Evolutionary conservation across 164 flowering plant genomes (phyloP), one percentile per base, ranked within the genome.

Genomic region (Vitis amurensis): DNA sequence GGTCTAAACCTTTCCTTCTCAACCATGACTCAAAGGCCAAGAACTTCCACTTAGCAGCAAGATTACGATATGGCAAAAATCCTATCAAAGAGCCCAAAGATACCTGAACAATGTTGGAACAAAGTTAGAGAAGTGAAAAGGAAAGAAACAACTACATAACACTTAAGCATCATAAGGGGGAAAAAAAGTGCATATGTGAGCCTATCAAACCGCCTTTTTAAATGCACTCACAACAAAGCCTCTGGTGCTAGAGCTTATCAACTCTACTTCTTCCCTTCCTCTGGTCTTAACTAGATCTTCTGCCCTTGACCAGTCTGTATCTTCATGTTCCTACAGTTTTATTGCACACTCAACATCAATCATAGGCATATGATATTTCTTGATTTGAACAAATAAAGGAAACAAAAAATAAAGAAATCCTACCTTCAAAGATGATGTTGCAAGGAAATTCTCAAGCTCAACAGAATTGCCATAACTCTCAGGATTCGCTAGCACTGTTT

Each of bases 21-120:
- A 95, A 66, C 99, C 99, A 95, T 19, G 97, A 85, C 69, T 93
- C 98, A 82, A 95, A 90, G 55, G 98, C 97, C 61, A 95, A 81
- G 72, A 89, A 95, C 84, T 93, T 93, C 90, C 89, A 84, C 76
- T 75, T 91, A 56, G 92, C 79, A 68, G 86, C 83, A 77, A 95
- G 91, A 79, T 87, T 82, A 12, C 93, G 86, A 67, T 95, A 91
- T 61, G 98, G 97, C 75, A 95, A 74, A 80, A 91, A 93, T 61
- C 99, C 99, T 57, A 89, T 69, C 84, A 95, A 73, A 61, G 98
- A 84, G 50, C 93, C 91, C 84, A 88, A 90, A 49, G 96, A 90
- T 72, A 81, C 98, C 99, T 93, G 85, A 11, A 27, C 73, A 74
- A 77, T 27, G 31, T 63, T 50, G 9, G 31, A 70, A 50, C 30